Base-by-base conservation (phyloP, 257 asterid species). In the Prunella vulgaris region DNA sequence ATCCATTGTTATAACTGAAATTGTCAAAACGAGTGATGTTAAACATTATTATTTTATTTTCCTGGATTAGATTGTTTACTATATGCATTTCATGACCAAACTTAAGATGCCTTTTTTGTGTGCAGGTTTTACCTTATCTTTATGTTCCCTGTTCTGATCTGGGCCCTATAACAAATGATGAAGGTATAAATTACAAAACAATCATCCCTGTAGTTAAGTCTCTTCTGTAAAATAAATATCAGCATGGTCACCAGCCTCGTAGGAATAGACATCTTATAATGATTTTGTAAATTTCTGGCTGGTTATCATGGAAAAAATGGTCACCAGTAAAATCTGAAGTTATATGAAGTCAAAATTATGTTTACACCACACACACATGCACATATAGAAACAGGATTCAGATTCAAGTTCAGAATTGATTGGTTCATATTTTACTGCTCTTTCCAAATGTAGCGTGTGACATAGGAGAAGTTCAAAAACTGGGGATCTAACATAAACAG, bases 81-180 rank as follows among this genome's bases (percentile, higher is more conserved):
- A 20, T 62, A 46, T 73, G 46, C 64, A 54, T n/a, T 64, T 63
- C 5, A 9, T 53, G 68, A 44, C 42, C 49, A 71, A 10, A 3
- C 69, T 71, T 71, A 60, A 37, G 46, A 35, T 42, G 12, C 60
- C 58, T 58, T 70, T 59, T 49, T 54, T 68, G 33, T 35, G 25
- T 84, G 79, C 90, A 93, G 98, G 93, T 85, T 73, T 83, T 90
- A 63, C 98, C 98, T 32, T 90, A 90, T 73, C 82, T 93, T 30
- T 93, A 93, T 57, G 75, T 93, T 62, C 93, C 98, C 49, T 80
- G 80, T 70, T 74, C 87, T 3, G 96, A 82, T 82, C 60, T 90
- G 62, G 87, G 86, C 64, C 76, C 76, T 76, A 74, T 70, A 14
- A 72, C 82, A 37, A 82, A 83, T 30, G 74, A 81, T 63, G 84